Conservation (phyloP, 768 basidiomycete species). For the Naganishia onofrii region DNA sequence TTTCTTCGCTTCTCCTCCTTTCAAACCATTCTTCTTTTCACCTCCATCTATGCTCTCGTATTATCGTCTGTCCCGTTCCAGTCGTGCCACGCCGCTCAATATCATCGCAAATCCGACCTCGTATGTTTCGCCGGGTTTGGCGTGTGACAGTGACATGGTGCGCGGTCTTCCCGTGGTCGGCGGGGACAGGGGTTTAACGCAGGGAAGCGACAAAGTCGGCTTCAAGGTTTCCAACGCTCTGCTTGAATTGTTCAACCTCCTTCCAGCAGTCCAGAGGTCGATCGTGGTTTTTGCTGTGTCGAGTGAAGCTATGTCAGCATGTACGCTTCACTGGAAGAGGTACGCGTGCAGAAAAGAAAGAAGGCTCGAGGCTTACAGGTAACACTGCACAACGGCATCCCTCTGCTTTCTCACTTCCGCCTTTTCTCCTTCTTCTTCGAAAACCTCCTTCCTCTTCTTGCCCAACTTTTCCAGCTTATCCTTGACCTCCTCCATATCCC, state of each 20-base stretch:
- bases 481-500: constrained; percentile 52
- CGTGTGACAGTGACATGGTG: too few species aligned
- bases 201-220: constrained; percentile 35
- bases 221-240: constrained; percentile 50
- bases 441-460: constrained; percentile 34
- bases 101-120: too few species aligned
- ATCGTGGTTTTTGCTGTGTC: constrained; percentile 46
- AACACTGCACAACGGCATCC: constrained; percentile 48
- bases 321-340: too few species aligned
- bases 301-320: too few species aligned
- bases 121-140: too few species aligned
- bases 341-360: background rate
- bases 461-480: constrained; percentile 50
- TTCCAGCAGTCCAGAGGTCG: constrained; percentile 53
- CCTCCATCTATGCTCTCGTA: background rate
- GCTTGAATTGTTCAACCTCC: constrained; percentile 51
- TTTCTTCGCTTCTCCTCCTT: too few species aligned
- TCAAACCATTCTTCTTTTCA: too few species aligned
- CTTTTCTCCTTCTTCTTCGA: constrained; percentile 37
- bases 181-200: constrained; percentile 9
- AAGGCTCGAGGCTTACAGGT: constrained; percentile 43
- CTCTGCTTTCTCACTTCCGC: constrained; percentile 41
- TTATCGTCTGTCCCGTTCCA: background rate
- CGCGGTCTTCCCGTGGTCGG: too few species aligned
- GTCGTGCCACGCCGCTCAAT: too few species aligned